Conservation (phyloP, 495 filamentous ascomycete species). For the Trichocladium uniseriatum region DNA sequence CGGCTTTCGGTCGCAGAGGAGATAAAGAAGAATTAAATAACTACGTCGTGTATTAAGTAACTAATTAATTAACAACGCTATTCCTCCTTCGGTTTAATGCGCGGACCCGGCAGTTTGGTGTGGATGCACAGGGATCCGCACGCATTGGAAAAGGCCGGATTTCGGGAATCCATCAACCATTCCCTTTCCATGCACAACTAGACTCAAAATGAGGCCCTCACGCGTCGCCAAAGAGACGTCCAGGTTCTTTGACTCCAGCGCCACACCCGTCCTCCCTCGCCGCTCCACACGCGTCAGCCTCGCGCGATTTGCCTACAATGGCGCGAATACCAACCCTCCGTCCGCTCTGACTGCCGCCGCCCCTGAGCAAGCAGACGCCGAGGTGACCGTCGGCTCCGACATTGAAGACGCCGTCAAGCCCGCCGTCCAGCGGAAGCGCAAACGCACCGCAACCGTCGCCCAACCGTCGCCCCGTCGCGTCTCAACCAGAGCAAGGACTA, state of each 20-base stretch:
- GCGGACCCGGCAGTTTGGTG: background rate
- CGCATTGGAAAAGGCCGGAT: background rate
- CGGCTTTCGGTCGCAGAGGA: too few relatives aligned
- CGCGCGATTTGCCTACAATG: slow-evolving; percentile 35
- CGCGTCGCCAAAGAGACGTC: slow-evolving; percentile 50
- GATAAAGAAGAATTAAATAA: too few relatives aligned
- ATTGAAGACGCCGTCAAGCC: slow-evolving; percentile 54
- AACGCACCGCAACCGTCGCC: slow-evolving; percentile 30
- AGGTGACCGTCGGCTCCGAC: slow-evolving; percentile 34
- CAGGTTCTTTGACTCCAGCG: slow-evolving; percentile 25
- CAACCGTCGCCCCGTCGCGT: background rate
- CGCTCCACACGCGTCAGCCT: slow-evolving; percentile 37
- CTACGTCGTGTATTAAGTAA: too few relatives aligned
- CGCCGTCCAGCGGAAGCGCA: slow-evolving; percentile 40
- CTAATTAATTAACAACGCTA: too few relatives aligned
- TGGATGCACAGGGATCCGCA: too few relatives aligned
- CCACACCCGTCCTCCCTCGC: slow-evolving; percentile 25
- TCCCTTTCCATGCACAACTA: too few relatives aligned
- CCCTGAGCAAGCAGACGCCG: slow-evolving; percentile 8
- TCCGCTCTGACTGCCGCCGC: background rate
- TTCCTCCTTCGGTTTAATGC: too few relatives aligned
- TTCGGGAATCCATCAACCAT: too few relatives aligned
- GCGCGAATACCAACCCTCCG: slow-evolving; percentile 19
- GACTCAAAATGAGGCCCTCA: slow-evolving; percentile 57
- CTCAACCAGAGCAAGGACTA: background rate